A percentile compares a stretch with the other conserved stretches of the same genome.
Evolutionary conservation across 1,284 basidiomycete species (phyloP).

Genomic region (Ceratobasidium sp.): DNA sequence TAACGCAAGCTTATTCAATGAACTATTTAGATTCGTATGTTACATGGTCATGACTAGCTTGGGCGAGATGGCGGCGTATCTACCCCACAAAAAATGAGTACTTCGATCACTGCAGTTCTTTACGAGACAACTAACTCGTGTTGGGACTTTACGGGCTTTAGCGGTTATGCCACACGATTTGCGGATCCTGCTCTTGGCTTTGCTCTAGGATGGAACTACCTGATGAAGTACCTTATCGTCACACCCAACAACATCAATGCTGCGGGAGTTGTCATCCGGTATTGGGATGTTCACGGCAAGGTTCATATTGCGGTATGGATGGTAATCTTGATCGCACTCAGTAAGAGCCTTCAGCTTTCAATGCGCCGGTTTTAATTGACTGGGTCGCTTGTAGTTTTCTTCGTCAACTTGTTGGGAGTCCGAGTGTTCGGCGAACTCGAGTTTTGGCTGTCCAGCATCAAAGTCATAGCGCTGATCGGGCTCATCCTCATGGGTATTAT

Average conservation of each 20-base stretch:
- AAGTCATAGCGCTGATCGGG: conserved; percentile 70
- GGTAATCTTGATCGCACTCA: conserved; percentile 70
- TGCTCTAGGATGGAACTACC: conserved; percentile 54
- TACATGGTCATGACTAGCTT: conserved; percentile 50
- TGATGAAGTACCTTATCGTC: conserved; percentile 54
- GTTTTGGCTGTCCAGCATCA: conserved; percentile 63
- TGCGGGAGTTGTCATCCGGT: conserved; percentile 72
- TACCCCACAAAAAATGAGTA: conserved; percentile 58
- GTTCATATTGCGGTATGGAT: conserved; percentile 71
- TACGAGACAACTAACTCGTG: conserved; percentile 26
- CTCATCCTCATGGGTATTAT: conserved; percentile 71
- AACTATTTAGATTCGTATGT: conserved; percentile 34
- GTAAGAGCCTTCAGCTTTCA: conserved; percentile 56
- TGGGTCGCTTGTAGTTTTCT: conserved; percentile 59
- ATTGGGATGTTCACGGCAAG: conserved; percentile 64
- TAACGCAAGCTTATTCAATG: neutral
- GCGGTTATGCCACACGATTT: conserved; percentile 57
- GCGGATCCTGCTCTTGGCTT: conserved; percentile 61
- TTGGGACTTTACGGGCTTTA: conserved; percentile 41
- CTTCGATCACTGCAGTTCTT: conserved; percentile 51
- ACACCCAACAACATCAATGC: conserved; percentile 66
- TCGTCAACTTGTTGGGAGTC: conserved; percentile 69
- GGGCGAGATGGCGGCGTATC: conserved; percentile 59
- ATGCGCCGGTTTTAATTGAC: neutral
- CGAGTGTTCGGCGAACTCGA: conserved; percentile 71